Evolutionary conservation across 768 basidiomycete species (phyloP), one percentile per base, ranked within the genome.

Genomic region (Trichaptum fuscoviolaceum): DNA sequence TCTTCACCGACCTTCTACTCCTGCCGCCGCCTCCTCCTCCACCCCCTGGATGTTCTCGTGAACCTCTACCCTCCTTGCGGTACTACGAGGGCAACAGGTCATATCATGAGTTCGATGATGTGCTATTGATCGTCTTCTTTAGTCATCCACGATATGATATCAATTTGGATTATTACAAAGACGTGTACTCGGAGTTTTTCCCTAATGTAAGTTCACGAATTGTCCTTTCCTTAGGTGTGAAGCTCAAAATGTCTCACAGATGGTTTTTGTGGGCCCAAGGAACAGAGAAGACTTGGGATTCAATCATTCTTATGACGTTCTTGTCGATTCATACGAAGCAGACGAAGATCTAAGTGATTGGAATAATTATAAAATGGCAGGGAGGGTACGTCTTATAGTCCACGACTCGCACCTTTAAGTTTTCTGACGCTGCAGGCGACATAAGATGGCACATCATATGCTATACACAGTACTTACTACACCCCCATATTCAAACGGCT

Each of bases 361-460:
- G 34, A 68, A 67, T 52, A 75, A 70, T 64, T 82, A 81, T 69
- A 78, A 73, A 68, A 80, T 83, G 78, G 75, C 81, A 35, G 83
- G 83, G 18, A 73, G 82, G 64, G 80, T 82, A 67, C 64, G 76
- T 71, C 17, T 66, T 24, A 30, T 17, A 15, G 20, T 30, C 30
- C 30, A 27, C 24, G 52, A 27, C 15, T 23, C 36, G 25, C 15
- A 30, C 17, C 25, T 30, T 36, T 27, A 5, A 36, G 15, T 35
- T 58, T 20, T 58, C 58, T 57, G 18, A 42, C n/a, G 27, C 42
- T 20, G 20, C 30, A 52, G 57, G 18, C 30, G 18, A 25, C 24
- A 9, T 7, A 26, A 74, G 75, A 80, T 83, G 83, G 83, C 82
- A 7, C 83, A 84, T 64, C 83, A 84, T 67, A 84, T 84, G 82